Evolutionary conservation across 2,329 filamentous ascomycete species (phyloP).

Genomic region (Xylariales sp.): DNA sequence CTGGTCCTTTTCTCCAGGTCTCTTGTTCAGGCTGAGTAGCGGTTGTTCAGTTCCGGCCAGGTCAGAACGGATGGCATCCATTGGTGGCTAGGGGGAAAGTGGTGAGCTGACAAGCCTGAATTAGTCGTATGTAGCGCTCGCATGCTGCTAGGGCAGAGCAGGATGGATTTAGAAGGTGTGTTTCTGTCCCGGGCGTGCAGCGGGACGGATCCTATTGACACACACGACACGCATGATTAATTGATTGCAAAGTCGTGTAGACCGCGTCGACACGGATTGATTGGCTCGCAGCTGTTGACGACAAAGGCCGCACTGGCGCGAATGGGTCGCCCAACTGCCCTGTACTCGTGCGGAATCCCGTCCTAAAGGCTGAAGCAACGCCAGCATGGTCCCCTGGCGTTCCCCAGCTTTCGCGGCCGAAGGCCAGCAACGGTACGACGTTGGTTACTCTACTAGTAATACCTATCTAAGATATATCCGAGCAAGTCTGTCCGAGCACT

Average conservation of each 20-base stretch:
- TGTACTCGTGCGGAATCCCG: conserved; percentile 45
- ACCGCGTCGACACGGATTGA: conserved; percentile 52
- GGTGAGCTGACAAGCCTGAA: conserved; percentile 35
- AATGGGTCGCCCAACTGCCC: conserved; percentile 47
- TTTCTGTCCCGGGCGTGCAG: conserved; percentile 40
- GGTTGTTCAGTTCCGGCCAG: conserved; percentile 27
- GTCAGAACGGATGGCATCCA: conserved; percentile 19
- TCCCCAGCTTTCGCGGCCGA: conserved; percentile 28
- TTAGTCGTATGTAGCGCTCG: conserved; percentile 35
- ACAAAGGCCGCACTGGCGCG: conserved; percentile 44
- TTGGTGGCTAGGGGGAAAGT: conserved; percentile 25
- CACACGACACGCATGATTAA: conserved; percentile 56
- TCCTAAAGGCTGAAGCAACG: conserved; percentile 47
- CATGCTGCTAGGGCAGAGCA: conserved; percentile 33
- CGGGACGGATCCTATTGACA: conserved; percentile 44
- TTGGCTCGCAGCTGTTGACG: conserved; percentile 48
- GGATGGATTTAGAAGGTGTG: conserved; percentile 40
- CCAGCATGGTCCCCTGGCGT: conserved; percentile 37
- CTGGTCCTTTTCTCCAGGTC: conserved; percentile 28
- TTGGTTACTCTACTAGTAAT: neutral
- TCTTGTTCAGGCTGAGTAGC: conserved; percentile 37
- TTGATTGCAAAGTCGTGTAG: conserved; percentile 54
- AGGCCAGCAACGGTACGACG: conserved; percentile 20
- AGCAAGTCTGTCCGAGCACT: neutral
- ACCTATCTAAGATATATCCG: neutral